Percentiles rank a stretch among this genome's conserved stretches.
Evolutionary conservation across 768 basidiomycete species (phyloP).

Genomic region (Pleurotus citrinopileatus): DNA sequence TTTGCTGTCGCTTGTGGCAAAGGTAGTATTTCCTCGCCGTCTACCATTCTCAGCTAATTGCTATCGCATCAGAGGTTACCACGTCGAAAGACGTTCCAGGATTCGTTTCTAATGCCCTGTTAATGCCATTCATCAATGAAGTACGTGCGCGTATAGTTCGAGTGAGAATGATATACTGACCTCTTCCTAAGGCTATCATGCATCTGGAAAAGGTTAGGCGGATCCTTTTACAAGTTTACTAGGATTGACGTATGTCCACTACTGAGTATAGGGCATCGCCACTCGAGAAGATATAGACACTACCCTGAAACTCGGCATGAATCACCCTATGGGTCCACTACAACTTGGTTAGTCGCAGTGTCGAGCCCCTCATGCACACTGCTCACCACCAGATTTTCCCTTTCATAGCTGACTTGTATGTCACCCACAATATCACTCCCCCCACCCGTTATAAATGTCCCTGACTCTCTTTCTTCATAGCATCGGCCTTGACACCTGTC

Average conservation of each 20-base stretch:
- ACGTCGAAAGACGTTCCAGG: constrained; percentile 91
- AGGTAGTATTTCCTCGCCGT: constrained; percentile 37
- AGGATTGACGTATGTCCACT: too few relatives aligned
- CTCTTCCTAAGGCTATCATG: constrained; percentile 71
- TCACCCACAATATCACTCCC: constrained; percentile 11
- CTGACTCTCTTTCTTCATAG: constrained; percentile 33
- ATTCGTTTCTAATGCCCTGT: constrained; percentile 89
- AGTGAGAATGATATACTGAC: neutral
- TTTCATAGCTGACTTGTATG: constrained; percentile 55
- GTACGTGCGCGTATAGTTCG: constrained; percentile 28
- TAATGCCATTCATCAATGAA: constrained; percentile 99
- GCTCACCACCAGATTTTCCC: too few relatives aligned
- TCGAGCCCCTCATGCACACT: too few relatives aligned
- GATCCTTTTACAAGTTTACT: neutral
- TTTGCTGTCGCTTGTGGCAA: constrained; percentile 92
- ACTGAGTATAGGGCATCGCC: constrained; percentile 79
- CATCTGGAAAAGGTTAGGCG: constrained; percentile 83
- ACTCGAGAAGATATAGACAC: constrained; percentile 95
- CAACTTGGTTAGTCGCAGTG: constrained; percentile 60
- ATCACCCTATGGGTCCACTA: constrained; percentile 92
- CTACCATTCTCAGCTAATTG: neutral
- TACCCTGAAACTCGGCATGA: constrained; percentile 91
- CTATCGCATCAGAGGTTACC: constrained; percentile 70
- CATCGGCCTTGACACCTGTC: constrained; percentile 97
- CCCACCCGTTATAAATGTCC: constrained; percentile 3